Evolutionary conservation across 177 flowering plant species (phyloP).

Genomic region (Tripterygium wilfordii): DNA sequence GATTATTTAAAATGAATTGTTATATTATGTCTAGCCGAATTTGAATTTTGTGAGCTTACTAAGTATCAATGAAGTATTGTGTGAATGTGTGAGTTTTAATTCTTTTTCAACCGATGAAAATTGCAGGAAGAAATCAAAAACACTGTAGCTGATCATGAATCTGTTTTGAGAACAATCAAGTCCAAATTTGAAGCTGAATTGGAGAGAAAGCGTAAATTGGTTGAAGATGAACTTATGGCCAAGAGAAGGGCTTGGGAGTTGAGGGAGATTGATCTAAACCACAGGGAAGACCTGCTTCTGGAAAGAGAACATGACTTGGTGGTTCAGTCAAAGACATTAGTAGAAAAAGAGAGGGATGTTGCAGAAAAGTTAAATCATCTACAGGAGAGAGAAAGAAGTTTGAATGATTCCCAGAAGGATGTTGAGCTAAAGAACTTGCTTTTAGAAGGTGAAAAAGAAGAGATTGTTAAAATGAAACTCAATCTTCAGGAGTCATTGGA

Average conservation of each 20-base stretch:
- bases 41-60: too few relatives aligned
- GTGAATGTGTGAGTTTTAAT: too few relatives aligned
- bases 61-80: not conserved
- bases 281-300: conserved; percentile 47
- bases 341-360: conserved; percentile 56
- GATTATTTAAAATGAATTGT: too few relatives aligned
- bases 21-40: too few relatives aligned
- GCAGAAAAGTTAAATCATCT: conserved; percentile 34
- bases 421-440: conserved; percentile 31
- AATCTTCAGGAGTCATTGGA: conserved; percentile 43
- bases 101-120: not conserved
- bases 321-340: conserved; percentile 34
- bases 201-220: conserved; percentile 39
- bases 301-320: conserved; percentile 72
- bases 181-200: conserved; percentile 65
- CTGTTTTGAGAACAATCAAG: conserved; percentile 37
- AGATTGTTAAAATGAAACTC: conserved; percentile 28
- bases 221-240: conserved; percentile 69
- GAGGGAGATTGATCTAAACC: conserved; percentile 67
- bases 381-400: conserved; percentile 49
- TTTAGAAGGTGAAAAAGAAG: conserved; percentile 58
- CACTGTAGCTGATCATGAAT: conserved; percentile 45
- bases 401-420: conserved; percentile 44
- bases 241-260: conserved; percentile 78
- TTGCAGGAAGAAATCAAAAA: conserved; percentile 61